Conservation (phyloP, 495 filamentous ascomycete species). For the Penicillium paxilli region DNA sequence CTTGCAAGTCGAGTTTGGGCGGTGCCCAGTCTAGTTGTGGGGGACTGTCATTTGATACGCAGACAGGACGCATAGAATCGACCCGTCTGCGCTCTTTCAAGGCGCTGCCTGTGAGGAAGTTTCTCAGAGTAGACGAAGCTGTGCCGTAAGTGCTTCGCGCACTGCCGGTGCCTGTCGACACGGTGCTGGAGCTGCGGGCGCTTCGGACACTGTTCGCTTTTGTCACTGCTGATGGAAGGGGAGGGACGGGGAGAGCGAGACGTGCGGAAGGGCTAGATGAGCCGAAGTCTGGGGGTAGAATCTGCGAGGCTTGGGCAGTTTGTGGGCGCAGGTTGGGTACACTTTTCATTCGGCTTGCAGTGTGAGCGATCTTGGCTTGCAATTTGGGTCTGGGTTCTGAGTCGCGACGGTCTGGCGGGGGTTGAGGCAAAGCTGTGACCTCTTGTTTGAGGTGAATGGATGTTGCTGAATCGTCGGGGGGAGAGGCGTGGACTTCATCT, state of each 20-base stretch:
- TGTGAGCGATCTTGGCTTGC: neutral
- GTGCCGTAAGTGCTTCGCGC: constrained; percentile 41
- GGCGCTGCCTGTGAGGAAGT: constrained; percentile 34
- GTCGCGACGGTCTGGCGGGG: neutral
- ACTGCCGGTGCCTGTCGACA: constrained; percentile 42
- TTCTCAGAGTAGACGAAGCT: constrained; percentile 42
- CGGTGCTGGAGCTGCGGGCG: constrained; percentile 41
- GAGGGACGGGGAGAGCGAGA: constrained; percentile 38
- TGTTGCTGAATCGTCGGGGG: constrained; percentile 18
- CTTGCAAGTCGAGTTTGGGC: constrained; percentile 39
- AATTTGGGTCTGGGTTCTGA: constrained; percentile 1
- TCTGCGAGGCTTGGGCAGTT: constrained; percentile 22
- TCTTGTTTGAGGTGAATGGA: constrained; percentile 8
- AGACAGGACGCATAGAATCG: constrained; percentile 35
- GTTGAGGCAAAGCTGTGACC: neutral
- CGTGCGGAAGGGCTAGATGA: constrained; percentile 23
- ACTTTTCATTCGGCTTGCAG: constrained; percentile 8
- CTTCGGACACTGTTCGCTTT: constrained; percentile 44
- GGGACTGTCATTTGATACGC: constrained; percentile 34
- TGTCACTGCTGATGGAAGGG: constrained; percentile 27
- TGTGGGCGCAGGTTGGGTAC: constrained; percentile 26
- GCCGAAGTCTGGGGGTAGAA: constrained; percentile 28
- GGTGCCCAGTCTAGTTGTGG: constrained; percentile 46
- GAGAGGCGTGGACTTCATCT: constrained; percentile 29
- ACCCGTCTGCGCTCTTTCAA: constrained; percentile 34